These are phyloP conservation scores for Boechera retrofracta DNA, from an alignment of 345 rosid species.

Conservation along the genomic window DNA sequence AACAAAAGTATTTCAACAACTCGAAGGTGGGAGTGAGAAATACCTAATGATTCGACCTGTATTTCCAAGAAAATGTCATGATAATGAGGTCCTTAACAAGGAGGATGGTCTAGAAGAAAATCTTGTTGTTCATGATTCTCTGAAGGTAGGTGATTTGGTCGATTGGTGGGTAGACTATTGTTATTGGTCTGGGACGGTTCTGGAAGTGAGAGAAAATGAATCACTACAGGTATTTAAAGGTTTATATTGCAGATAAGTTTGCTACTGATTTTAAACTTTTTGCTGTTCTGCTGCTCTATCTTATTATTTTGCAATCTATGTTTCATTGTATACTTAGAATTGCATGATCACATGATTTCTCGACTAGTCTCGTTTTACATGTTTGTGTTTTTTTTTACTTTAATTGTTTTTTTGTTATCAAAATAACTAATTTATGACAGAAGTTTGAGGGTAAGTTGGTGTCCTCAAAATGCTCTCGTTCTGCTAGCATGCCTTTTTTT, in stretches of 20 bases:
- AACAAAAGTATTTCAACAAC: conserved; percentile 26
- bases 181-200: conserved; percentile 36
- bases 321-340: not conserved
- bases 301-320: not conserved
- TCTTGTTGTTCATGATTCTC: conserved; percentile 24
- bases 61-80: not conserved
- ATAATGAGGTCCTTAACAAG: not conserved
- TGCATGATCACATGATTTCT: not conserved
- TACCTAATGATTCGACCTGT: conserved; percentile 33
- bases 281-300: not conserved
- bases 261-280: not conserved
- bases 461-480: not conserved
- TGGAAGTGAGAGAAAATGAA: conserved; percentile 15
- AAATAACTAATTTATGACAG: too few species aligned
- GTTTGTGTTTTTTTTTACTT: too few species aligned
- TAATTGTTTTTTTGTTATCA: too few species aligned
- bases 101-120: conserved; percentile 19
- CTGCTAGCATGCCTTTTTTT: not conserved
- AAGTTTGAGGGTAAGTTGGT: too few species aligned
- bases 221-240: conserved; percentile 14
- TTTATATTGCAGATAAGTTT: not conserved
- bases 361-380: not conserved
- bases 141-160: conserved; percentile 41
- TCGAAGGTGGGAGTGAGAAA: not conserved
- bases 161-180: conserved; percentile 40